These are phyloP conservation scores for Phylloporus arenicola DNA, from an alignment of 768 basidiomycete genomes.

Conservation along the genomic window DNA sequence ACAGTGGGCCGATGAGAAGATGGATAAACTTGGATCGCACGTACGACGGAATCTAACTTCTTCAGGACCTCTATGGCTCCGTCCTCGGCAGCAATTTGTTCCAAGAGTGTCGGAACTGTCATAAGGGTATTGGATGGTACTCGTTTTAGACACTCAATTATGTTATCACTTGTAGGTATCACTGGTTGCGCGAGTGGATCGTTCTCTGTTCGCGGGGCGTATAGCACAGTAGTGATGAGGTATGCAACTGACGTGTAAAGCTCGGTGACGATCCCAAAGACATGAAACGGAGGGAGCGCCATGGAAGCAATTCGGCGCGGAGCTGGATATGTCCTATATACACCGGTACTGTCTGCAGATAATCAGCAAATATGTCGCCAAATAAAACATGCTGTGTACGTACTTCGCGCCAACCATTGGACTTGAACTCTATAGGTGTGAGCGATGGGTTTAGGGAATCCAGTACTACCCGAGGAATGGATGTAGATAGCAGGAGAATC, in stretches of 20 bases:
- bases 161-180: constrained; percentile 36
- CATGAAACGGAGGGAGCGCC: constrained; percentile 27
- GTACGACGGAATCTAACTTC: constrained; percentile 26
- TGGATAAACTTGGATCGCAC: not conserved
- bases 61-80: constrained; percentile 24
- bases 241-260: constrained; percentile 18
- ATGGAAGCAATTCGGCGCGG: constrained; percentile 18
- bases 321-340: constrained; percentile 1
- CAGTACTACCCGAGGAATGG: constrained; percentile 48
- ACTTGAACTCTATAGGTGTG: constrained; percentile 26
- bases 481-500: constrained; percentile 31
- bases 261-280: constrained; percentile 12
- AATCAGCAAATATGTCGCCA: not conserved
- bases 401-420: constrained; percentile 30
- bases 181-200: constrained; percentile 27
- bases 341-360: not conserved
- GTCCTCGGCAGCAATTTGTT: constrained; percentile 30
- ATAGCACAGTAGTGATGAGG: constrained; percentile 10
- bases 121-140: constrained; percentile 29
- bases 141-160: constrained; percentile 31
- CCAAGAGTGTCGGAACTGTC: constrained; percentile 36
- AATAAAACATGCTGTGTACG: not conserved
- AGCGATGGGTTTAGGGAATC: constrained; percentile 38
- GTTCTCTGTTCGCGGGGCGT: constrained; percentile 11
- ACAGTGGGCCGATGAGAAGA: not conserved